phyloP scores from a whole-genome alignment of 2,329 filamentous ascomycete genomes.

The Rutstroemia sp. region DNA sequence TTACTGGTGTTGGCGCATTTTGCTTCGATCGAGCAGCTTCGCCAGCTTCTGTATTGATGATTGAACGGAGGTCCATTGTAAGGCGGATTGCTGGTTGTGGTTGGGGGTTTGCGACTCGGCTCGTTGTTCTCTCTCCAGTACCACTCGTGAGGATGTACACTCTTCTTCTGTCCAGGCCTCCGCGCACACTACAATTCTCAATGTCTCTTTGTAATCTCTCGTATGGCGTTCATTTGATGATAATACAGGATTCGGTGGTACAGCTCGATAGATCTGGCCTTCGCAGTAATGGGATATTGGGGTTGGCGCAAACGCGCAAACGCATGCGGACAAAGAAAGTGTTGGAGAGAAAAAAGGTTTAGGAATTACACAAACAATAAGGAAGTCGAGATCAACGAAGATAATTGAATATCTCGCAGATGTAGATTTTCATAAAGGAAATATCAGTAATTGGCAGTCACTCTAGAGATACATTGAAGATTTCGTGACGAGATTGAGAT shows the following conservation, averaged over 20 bases:
- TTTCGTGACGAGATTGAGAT: too few relatives aligned
- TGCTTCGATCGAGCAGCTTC: constrained; percentile 22
- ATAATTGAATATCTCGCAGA: not conserved
- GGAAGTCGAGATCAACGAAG: too few relatives aligned
- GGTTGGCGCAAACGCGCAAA: constrained; percentile 26
- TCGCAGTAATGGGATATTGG: constrained; percentile 8
- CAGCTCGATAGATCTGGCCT: constrained; percentile 8
- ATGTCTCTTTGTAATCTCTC: constrained; percentile 8
- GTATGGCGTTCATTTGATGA: constrained; percentile 21
- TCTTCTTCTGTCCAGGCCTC: constrained; percentile 15
- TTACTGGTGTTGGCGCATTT: constrained; percentile 27
- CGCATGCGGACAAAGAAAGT: constrained; percentile 17
- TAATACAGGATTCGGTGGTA: constrained; percentile 2
- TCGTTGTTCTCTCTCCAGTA: constrained; percentile 5
- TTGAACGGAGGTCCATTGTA: constrained; percentile 45
- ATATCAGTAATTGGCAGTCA: too few relatives aligned
- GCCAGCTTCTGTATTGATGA: constrained; percentile 38
- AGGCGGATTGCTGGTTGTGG: constrained; percentile 20
- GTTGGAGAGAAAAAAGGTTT: not conserved
- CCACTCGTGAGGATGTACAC: constrained; percentile 13
- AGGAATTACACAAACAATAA: constrained; percentile 2
- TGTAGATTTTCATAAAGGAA: too few relatives aligned
- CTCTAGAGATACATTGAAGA: too few relatives aligned
- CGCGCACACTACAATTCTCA: constrained; percentile 18
- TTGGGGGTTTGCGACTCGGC: not conserved